phyloP scores from a whole-genome alignment of 1,284 basidiomycete genomes.

The Cystobasidium slooffiae region DNA sequence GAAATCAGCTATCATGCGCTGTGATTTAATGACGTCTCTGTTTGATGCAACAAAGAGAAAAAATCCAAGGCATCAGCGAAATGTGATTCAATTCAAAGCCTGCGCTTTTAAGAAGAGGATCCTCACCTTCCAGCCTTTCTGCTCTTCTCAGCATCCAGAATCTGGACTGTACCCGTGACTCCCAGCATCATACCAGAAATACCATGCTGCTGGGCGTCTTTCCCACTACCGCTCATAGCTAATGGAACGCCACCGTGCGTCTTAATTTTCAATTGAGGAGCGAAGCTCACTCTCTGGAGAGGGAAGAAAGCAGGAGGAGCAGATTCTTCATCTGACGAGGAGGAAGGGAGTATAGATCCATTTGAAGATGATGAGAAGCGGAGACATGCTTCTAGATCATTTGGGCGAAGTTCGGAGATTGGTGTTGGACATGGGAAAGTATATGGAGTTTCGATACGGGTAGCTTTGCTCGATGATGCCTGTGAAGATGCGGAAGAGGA shows the following conservation, averaged over 20 bases:
- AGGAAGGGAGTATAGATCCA: neutral
- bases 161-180: conserved; percentile 54
- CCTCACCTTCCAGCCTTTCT: conserved; percentile 45
- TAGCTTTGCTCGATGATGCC: conserved; percentile 1
- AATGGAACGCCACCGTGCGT: conserved; percentile 47
- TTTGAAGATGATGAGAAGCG: conserved; percentile 18
- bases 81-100: neutral
- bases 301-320: conserved; percentile 55
- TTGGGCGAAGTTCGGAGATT: conserved; percentile 4
- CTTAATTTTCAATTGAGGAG: conserved; percentile 52
- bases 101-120: neutral
- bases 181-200: conserved; percentile 55
- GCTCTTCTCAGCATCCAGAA: conserved; percentile 49
- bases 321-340: conserved; percentile 18
- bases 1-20: conserved; percentile 55
- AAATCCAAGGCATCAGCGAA: neutral
- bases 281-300: conserved; percentile 53
- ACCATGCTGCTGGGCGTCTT: conserved; percentile 2
- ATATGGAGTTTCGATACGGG: conserved; percentile 27
- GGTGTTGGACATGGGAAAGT: conserved; percentile 37
- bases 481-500: conserved; percentile 8
- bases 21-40: conserved; percentile 46
- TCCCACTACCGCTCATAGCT: conserved; percentile 20
- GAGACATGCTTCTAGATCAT: conserved; percentile 33
- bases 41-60: neutral